Evolutionary conservation across 1,284 basidiomycete species (phyloP).

Genomic region (Phellopilus nigrolimitatus): DNA sequence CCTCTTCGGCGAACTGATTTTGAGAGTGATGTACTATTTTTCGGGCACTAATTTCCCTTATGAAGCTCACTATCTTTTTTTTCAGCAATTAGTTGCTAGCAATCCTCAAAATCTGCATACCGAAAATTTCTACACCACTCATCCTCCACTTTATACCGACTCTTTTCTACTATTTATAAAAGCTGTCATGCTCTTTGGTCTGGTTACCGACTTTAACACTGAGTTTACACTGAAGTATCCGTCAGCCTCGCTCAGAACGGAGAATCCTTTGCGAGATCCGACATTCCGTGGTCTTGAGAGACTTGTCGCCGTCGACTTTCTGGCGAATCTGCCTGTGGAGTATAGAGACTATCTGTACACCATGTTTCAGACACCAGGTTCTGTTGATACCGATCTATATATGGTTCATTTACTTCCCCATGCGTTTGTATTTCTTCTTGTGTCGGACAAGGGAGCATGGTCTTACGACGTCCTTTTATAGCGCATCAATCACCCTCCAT

Average conservation of each 20-base stretch:
- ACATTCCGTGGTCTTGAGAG: constrained; percentile 66
- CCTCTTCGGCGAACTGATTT: constrained; percentile 70
- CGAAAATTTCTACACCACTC: constrained; percentile 58
- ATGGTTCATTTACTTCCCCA: constrained; percentile 80
- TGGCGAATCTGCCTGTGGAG: constrained; percentile 60
- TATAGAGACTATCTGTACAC: constrained; percentile 56
- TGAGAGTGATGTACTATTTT: constrained; percentile 52
- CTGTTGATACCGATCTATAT: constrained; percentile 73
- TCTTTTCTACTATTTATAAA: constrained; percentile 75
- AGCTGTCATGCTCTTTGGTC: constrained; percentile 75
- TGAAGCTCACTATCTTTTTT: constrained; percentile 19
- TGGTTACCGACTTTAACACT: constrained; percentile 77
- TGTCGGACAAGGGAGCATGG: no score
- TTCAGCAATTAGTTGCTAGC: constrained; percentile 37
- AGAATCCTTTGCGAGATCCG: constrained; percentile 56
- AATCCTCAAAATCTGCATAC: constrained; percentile 69
- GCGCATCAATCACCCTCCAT: constrained; percentile 79
- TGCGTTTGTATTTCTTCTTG: constrained; percentile 74
- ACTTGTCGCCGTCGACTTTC: constrained; percentile 60
- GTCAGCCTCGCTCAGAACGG: constrained; percentile 46
- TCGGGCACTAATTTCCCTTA: not conserved
- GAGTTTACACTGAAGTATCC: constrained; percentile 56
- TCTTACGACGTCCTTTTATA: no score
- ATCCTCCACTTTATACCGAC: constrained; percentile 72
- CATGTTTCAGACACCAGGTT: constrained; percentile 47